Conservation (phyloP, 345 rosid species). For the Eucalyptus pauciflora region DNA sequence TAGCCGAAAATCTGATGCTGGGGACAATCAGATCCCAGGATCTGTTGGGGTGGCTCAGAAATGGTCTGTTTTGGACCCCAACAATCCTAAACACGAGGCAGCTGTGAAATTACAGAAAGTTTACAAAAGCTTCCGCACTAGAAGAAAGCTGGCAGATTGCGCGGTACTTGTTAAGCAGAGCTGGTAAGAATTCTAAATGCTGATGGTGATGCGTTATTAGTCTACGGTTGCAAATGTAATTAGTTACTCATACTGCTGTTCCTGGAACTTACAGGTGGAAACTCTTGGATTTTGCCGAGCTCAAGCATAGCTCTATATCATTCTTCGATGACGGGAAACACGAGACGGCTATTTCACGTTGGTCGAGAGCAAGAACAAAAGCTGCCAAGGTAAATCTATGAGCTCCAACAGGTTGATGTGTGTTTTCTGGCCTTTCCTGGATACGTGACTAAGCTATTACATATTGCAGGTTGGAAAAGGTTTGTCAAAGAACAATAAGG, state of each 20-base stretch:
- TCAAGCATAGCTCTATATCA: slow-evolving; percentile 80
- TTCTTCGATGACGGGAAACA: slow-evolving; percentile 83
- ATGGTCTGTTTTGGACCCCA: slow-evolving; percentile 31
- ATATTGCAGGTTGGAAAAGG: slow-evolving; percentile 61
- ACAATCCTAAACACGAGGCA: slow-evolving; percentile 57
- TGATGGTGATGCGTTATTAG: background rate
- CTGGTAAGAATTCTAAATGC: slow-evolving; percentile 34
- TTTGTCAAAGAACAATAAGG: slow-evolving; percentile 80
- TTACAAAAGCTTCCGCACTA: slow-evolving; percentile 87
- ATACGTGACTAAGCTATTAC: background rate
- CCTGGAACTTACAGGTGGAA: slow-evolving; percentile 55
- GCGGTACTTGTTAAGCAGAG: slow-evolving; percentile 83
- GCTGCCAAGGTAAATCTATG: slow-evolving; percentile 45
- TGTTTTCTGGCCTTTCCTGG: background rate
- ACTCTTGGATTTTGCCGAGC: slow-evolving; percentile 75
- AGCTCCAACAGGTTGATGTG: background rate
- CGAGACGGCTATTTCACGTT: slow-evolving; percentile 86
- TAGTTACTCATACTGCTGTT: background rate
- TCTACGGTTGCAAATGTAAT: background rate
- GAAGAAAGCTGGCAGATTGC: slow-evolving; percentile 96
- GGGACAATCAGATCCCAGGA: background rate
- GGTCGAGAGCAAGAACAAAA: slow-evolving; percentile 93
- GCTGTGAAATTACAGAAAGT: slow-evolving; percentile 88
- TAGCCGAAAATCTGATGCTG: background rate
- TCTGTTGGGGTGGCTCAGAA: slow-evolving; percentile 3